Evolutionary conservation across 805 yeast genomes (phyloP).

Genomic region (Spencermartinsiella europaea): DNA sequence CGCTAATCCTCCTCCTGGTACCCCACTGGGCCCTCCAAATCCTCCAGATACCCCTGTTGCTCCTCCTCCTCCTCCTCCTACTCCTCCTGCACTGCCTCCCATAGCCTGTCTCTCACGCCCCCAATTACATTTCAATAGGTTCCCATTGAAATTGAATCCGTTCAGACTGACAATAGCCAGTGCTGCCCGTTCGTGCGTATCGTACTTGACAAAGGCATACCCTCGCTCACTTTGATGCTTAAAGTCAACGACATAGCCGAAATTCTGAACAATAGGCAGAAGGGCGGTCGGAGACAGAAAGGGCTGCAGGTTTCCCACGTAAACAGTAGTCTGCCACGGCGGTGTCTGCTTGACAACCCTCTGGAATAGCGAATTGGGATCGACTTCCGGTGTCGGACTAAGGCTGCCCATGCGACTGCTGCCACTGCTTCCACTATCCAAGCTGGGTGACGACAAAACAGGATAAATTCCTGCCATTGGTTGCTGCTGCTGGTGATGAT

Average conservation of each 20-base stretch:
- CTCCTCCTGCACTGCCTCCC: neutral
- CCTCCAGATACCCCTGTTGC: neutral
- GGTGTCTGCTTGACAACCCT: slow-evolving; percentile 73
- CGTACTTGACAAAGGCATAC: slow-evolving; percentile 85
- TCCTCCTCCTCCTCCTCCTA: neutral
- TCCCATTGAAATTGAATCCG: slow-evolving; percentile 61
- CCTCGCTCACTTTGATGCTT: slow-evolving; percentile 77
- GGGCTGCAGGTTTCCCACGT: slow-evolving; percentile 79
- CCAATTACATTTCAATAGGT: slow-evolving; percentile 83
- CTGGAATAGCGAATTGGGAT: slow-evolving; percentile 40
- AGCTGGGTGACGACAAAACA: neutral
- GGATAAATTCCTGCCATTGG: slow-evolving; percentile 9
- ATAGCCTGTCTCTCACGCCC: slow-evolving; percentile 43
- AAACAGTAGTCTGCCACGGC: slow-evolving; percentile 78
- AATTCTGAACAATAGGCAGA: slow-evolving; percentile 66
- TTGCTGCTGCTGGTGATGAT: slow-evolving; percentile 14
- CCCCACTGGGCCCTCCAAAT: no score
- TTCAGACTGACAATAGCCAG: slow-evolving; percentile 74
- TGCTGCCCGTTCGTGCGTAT: slow-evolving; percentile 84
- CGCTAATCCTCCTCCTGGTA: neutral
- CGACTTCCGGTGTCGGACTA: neutral
- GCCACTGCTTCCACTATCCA: slow-evolving; percentile 4
- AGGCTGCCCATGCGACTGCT: neutral
- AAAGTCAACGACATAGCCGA: slow-evolving; percentile 78
- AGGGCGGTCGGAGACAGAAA: slow-evolving; percentile 68